Evolutionary conservation across 345 rosid species (phyloP).

Genomic region (Sisymbrium irio): DNA sequence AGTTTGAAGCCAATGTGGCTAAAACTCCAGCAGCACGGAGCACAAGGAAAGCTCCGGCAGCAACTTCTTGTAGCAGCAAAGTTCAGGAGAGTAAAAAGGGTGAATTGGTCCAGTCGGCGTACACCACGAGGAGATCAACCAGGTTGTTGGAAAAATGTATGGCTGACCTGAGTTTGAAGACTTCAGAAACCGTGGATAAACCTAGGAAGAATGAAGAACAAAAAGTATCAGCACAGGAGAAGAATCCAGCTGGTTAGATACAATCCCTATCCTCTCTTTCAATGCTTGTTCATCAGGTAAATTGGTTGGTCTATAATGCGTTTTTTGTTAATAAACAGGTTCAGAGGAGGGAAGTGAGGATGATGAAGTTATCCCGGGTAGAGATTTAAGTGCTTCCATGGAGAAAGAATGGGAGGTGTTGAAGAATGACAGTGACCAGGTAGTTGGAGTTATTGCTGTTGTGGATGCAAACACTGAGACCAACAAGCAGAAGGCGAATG

Average conservation of each 20-base stretch:
- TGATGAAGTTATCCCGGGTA: constrained; percentile 17
- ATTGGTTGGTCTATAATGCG: neutral
- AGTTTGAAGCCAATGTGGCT: constrained; percentile 13
- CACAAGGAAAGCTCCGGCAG: constrained; percentile 36
- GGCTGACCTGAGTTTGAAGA: constrained; percentile 51
- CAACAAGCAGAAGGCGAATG: constrained; percentile 3
- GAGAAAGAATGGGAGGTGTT: constrained; percentile 33
- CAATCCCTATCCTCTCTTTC: neutral
- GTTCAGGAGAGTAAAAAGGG: constrained; percentile 19
- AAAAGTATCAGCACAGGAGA: constrained; percentile 10
- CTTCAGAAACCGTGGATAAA: constrained; percentile 19
- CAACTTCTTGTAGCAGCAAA: constrained; percentile 20
- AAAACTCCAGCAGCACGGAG: constrained; percentile 32
- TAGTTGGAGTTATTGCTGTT: neutral
- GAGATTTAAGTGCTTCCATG: constrained; percentile 29
- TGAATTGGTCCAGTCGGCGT: constrained; percentile 40
- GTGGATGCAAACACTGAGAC: constrained; percentile 16
- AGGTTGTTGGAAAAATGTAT: constrained; percentile 64
- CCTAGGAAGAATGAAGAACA: constrained; percentile 1
- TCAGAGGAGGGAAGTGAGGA: constrained; percentile 21
- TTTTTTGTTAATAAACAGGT: constrained; percentile 11
- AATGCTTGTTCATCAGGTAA: neutral
- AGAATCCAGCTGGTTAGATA: constrained; percentile 19
- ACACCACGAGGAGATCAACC: constrained; percentile 67
- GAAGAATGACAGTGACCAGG: constrained; percentile 17